Evolutionary conservation across 345 rosid species (phyloP).

Genomic region (Populus nigra): DNA sequence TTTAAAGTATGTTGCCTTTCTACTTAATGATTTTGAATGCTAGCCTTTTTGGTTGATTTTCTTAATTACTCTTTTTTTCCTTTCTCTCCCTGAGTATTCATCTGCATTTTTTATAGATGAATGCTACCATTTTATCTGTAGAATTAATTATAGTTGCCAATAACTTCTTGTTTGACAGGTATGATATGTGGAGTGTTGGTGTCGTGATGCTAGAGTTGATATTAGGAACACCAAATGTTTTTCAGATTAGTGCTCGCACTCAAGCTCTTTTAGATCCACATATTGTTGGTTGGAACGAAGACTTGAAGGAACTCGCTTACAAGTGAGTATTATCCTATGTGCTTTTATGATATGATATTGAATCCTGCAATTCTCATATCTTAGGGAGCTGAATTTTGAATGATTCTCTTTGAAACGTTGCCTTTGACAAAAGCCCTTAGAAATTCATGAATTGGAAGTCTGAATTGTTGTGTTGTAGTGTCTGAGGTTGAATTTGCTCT

Average conservation of each 20-base stretch:
- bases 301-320: conserved; percentile 82
- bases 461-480: neutral
- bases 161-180: conserved; percentile 40
- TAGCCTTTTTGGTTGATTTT: neutral
- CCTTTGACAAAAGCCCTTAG: neutral
- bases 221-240: conserved; percentile 84
- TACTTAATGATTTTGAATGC: neutral
- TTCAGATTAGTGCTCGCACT: conserved; percentile 65
- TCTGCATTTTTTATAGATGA: neutral
- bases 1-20: conserved; percentile 52
- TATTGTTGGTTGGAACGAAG: conserved; percentile 81
- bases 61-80: neutral
- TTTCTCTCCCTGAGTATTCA: neutral
- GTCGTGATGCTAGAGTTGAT: conserved; percentile 91
- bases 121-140: conserved; percentile 2
- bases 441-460: neutral
- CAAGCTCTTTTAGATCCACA: conserved; percentile 78
- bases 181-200: conserved; percentile 97
- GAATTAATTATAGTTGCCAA: neutral
- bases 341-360: neutral
- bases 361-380: neutral
- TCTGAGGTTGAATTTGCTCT: neutral
- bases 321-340: conserved; percentile 46
- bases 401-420: neutral
- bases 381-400: neutral